Evolutionary conservation across 129 eudicot genomes (phyloP).

Genomic region (Dittrichia graveolens): DNA sequence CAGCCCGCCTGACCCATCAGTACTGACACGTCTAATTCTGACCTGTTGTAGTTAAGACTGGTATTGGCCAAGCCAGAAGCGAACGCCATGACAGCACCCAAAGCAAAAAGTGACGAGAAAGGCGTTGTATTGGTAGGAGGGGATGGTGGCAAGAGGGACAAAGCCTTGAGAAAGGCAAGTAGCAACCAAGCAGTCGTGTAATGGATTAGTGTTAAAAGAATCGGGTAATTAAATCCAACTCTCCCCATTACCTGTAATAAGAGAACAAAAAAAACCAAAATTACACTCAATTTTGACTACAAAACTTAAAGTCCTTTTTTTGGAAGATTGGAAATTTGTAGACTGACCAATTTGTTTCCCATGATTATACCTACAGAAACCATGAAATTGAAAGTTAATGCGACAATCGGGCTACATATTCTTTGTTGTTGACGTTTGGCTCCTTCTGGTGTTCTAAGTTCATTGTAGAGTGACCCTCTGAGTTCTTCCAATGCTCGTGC

Average conservation of each 20-base stretch:
- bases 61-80: constrained; percentile 91
- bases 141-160: constrained; percentile 68
- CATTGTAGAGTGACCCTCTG: constrained; percentile 67
- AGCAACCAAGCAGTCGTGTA: constrained; percentile 65
- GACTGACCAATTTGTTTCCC: constrained; percentile 66
- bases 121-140: constrained; percentile 78
- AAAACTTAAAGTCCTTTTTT: not conserved
- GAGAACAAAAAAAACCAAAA: not conserved
- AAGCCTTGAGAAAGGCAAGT: constrained; percentile 63
- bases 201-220: constrained; percentile 73
- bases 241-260: constrained; percentile 69
- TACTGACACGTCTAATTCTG: not conserved
- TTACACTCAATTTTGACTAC: not conserved
- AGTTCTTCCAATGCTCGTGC: constrained; percentile 73
- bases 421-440: constrained; percentile 86
- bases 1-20: not conserved
- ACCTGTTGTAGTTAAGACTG: constrained; percentile 84
- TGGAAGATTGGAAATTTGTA: not conserved
- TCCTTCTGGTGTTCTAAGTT: constrained; percentile 70
- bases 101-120: constrained; percentile 51
- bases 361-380: constrained; percentile 77
- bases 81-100: constrained; percentile 81
- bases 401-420: constrained; percentile 72
- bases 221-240: constrained; percentile 74
- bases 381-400: constrained; percentile 75